Conservation (phyloP, 2,329 filamentous ascomycete genomes). For the Sclerotinia glacialis region DNA sequence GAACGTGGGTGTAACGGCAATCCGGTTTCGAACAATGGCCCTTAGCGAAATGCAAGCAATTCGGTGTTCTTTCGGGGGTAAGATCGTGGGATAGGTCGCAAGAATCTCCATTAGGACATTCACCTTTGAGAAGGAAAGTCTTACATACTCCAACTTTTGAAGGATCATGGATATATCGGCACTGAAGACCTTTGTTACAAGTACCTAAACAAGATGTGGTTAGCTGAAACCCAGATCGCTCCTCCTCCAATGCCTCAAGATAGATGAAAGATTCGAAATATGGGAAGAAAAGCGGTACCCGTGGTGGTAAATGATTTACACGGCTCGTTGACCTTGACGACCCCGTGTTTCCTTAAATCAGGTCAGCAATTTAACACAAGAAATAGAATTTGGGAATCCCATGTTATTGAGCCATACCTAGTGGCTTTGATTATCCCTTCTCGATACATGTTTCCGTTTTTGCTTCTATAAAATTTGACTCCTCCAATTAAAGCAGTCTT, state of each 20-base stretch:
- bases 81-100: slow-evolving; percentile 92
- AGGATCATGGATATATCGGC: slow-evolving; percentile 79
- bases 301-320: slow-evolving; percentile 72
- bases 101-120: slow-evolving; percentile 70
- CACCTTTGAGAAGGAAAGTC: slow-evolving; percentile 74
- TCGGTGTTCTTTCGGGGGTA: slow-evolving; percentile 77
- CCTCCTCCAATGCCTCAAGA: slow-evolving; percentile 30
- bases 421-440: slow-evolving; percentile 72
- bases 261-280: slow-evolving; percentile 34
- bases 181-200: slow-evolving; percentile 77
- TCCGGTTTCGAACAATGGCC: slow-evolving; percentile 84
- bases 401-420: slow-evolving; percentile 55
- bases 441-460: slow-evolving; percentile 81
- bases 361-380: slow-evolving; percentile 38
- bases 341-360: slow-evolving; percentile 41
- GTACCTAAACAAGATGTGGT: slow-evolving; percentile 59
- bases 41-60: slow-evolving; percentile 85
- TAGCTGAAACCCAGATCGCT: slow-evolving; percentile 35
- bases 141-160: slow-evolving; percentile 88
- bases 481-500: slow-evolving; percentile 71
- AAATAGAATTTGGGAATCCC: slow-evolving; percentile 14
- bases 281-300: slow-evolving; percentile 51
- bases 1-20: slow-evolving; percentile 84
- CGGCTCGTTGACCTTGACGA: slow-evolving; percentile 64
- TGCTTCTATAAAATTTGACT: slow-evolving; percentile 80